phyloP scores from a whole-genome alignment of 2,329 filamentous ascomycete genomes.

The Aspergillus quadricinctus region DNA sequence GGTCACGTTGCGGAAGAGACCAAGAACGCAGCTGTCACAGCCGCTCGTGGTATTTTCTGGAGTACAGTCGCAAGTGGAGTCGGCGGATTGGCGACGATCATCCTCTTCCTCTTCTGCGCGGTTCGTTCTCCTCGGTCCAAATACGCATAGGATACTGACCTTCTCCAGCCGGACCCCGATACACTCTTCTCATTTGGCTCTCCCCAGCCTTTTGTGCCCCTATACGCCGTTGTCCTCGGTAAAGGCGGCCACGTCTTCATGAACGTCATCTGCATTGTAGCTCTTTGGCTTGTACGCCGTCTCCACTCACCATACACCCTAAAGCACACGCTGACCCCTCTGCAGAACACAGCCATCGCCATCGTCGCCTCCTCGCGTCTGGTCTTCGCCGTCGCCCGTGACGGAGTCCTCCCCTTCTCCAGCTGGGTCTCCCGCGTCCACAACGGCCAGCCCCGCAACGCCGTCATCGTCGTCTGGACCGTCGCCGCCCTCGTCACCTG shows the following conservation, averaged over 20 bases:
- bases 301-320: no score
- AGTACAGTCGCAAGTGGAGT: conserved; percentile 55
- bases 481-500: conserved; percentile 54
- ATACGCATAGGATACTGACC: not conserved
- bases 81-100: conserved; percentile 53
- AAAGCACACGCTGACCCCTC: not conserved
- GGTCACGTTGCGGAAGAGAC: conserved; percentile 61
- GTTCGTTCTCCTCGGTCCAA: conserved; percentile 27
- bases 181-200: conserved; percentile 52
- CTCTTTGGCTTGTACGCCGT: conserved; percentile 48
- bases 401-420: conserved; percentile 58
- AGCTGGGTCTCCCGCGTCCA: conserved; percentile 54
- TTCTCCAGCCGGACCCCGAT: conserved; percentile 44
- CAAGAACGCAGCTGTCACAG: conserved; percentile 48
- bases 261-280: conserved; percentile 54
- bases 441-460: conserved; percentile 56
- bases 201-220: conserved; percentile 55
- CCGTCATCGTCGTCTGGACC: conserved; percentile 55
- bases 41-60: conserved; percentile 58
- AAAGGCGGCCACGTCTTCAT: conserved; percentile 57
- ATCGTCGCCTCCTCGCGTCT: conserved; percentile 58
- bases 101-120: conserved; percentile 57
- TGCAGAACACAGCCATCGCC: conserved; percentile 55
- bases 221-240: conserved; percentile 56
- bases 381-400: conserved; percentile 59